Evolutionary conservation across 2,329 filamentous ascomycete species (phyloP).

Genomic region (Trichoderma aggressivum): DNA sequence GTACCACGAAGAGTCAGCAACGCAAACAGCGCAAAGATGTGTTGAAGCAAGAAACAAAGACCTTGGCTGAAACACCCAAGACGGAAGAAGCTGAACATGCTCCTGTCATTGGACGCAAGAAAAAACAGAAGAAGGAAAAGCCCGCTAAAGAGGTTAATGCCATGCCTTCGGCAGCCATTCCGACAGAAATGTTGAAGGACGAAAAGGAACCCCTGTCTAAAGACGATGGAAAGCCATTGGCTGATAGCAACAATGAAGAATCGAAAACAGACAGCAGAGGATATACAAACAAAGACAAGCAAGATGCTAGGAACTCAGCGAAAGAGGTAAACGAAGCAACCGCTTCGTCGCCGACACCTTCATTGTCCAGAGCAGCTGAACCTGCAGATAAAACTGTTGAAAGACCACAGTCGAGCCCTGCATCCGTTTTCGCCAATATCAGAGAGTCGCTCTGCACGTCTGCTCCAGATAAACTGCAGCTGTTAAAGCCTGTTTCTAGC

Average conservation of each 20-base stretch:
- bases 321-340: conserved; percentile 15
- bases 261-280: background rate
- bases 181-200: conserved; percentile 19
- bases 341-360: conserved; percentile 21
- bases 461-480: conserved; percentile 34
- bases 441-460: conserved; percentile 33
- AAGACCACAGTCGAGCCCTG: conserved; percentile 32
- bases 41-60: conserved; percentile 59
- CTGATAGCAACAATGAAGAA: no score
- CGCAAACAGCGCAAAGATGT: conserved; percentile 72
- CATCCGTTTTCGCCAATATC: conserved; percentile 37
- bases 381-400: conserved; percentile 27
- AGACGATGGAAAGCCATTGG: background rate
- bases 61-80: conserved; percentile 49
- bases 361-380: conserved; percentile 15
- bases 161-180: conserved; percentile 17
- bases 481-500: conserved; percentile 37
- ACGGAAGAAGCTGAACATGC: conserved; percentile 58
- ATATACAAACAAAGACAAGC: background rate
- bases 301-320: background rate
- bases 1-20: conserved; percentile 73
- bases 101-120: conserved; percentile 75
- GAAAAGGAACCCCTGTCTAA: conserved; percentile 11
- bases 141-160: conserved; percentile 26
- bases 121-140: conserved; percentile 79